A percentile compares a stretch with the other conserved stretches of the same genome.
These are phyloP conservation scores for Aspergillus chevalieri DNA, from an alignment of 2,329 filamentous ascomycete genomes.

Conservation along the genomic window DNA sequence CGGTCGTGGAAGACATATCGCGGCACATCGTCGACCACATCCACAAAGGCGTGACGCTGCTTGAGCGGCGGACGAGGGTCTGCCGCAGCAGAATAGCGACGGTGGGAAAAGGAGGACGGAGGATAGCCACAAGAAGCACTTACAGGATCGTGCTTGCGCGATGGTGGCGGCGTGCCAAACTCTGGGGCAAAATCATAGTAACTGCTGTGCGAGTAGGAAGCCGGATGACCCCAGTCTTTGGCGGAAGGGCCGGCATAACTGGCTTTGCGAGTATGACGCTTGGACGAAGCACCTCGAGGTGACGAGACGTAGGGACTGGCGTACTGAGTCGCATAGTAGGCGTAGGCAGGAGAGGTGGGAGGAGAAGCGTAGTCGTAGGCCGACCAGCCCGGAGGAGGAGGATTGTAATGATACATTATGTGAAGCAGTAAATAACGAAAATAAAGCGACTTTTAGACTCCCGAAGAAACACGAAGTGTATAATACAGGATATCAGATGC, in stretches of 20 bases:
- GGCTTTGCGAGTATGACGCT: conserved; percentile 52
- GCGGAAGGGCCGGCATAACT: conserved; percentile 45
- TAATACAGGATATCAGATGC: conserved; percentile 6
- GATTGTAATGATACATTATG: conserved; percentile 44
- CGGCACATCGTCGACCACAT: conserved; percentile 47
- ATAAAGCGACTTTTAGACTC: conserved; percentile 7
- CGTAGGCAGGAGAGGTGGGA: conserved; percentile 47
- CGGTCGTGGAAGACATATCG: conserved; percentile 42
- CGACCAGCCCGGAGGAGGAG: conserved; percentile 44
- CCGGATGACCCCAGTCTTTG: conserved; percentile 26
- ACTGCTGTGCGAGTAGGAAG: conserved; percentile 35
- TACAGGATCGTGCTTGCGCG: conserved; percentile 59
- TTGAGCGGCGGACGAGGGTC: conserved; percentile 26
- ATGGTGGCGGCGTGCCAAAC: conserved; percentile 47
- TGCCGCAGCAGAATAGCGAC: conserved; percentile 17
- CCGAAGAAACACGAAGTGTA: conserved; percentile 10
- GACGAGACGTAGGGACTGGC: conserved; percentile 42
- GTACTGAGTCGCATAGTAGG: conserved; percentile 51
- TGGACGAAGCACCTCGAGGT: conserved; percentile 37
- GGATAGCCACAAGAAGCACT: conserved; percentile 51
- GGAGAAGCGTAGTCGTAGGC: conserved; percentile 45
- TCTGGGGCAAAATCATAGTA: conserved; percentile 44
- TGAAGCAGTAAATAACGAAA: conserved; percentile 20
- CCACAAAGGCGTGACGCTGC: conserved; percentile 51
- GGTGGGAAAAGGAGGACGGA: conserved; percentile 45